A percentile compares a stretch with the other conserved stretches of the same genome.
phyloP scores from a whole-genome alignment of 805 yeast genomes.

The Barnettozyma pratensis region DNA sequence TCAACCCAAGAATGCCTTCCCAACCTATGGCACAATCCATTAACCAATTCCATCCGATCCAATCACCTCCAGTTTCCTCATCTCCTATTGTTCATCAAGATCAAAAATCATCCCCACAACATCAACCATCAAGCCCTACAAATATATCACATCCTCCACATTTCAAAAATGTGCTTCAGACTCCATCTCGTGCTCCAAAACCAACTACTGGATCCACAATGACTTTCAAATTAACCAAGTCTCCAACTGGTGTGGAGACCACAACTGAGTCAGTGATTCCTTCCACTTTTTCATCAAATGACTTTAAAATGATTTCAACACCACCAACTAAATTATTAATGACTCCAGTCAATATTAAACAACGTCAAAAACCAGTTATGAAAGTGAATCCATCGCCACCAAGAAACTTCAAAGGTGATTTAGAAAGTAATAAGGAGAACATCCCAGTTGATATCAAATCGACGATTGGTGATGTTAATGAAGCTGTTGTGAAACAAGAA shows the following conservation, averaged over 20 bases:
- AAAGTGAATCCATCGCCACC: conserved; percentile 18
- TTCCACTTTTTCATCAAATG: background rate
- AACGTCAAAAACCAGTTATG: conserved; percentile 18
- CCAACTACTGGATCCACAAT: conserved; percentile 9
- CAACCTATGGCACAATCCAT: background rate
- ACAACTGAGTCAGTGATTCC: background rate
- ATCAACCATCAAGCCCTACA: background rate
- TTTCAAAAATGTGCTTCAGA: conserved; percentile 4
- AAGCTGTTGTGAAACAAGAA: background rate
- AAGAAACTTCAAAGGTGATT: conserved; percentile 4
- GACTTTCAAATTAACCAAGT: conserved; percentile 19
- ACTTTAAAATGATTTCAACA: background rate
- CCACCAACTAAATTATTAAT: conserved; percentile 3
- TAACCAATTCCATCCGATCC: background rate
- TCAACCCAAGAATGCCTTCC: background rate
- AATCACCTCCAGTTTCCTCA: background rate
- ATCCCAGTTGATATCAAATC: background rate
- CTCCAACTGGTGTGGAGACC: background rate
- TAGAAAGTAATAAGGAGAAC: conserved; percentile 7
- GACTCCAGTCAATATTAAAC: conserved; percentile 12
- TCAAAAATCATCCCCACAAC: background rate
- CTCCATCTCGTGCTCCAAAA: conserved; percentile 19
- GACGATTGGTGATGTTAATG: background rate
- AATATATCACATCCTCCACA: conserved; percentile 1
- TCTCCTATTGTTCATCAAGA: background rate